phyloP scores from a whole-genome alignment of 768 basidiomycete genomes.

The Lepiota venenata region DNA sequence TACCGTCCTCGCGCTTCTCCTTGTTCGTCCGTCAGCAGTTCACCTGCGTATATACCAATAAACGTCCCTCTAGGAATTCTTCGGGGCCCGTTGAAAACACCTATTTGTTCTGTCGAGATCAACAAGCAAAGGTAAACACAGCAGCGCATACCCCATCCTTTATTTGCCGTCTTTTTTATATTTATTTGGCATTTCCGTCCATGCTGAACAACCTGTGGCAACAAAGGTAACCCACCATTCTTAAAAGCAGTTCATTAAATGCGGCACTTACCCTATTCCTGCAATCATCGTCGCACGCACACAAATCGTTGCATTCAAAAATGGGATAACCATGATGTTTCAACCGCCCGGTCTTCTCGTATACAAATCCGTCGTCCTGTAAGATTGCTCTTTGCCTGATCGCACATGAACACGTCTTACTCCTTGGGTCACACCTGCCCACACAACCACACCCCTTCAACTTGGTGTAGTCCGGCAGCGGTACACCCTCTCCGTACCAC shows the following conservation, averaged over 20 bases:
- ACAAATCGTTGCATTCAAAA: constrained; percentile 84
- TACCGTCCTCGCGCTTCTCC: constrained; percentile 67
- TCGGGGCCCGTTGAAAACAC: constrained; percentile 64
- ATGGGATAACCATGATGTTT: constrained; percentile 55
- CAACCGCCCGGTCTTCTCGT: constrained; percentile 58
- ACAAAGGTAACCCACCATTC: neutral
- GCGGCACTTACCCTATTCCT: constrained; percentile 63
- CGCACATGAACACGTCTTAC: constrained; percentile 70
- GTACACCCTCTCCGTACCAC: constrained; percentile 69
- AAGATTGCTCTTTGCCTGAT: constrained; percentile 46
- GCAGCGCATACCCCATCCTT: constrained; percentile 76
- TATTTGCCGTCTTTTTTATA: constrained; percentile 67
- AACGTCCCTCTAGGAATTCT: constrained; percentile 69
- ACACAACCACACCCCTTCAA: constrained; percentile 72
- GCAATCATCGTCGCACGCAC: constrained; percentile 79
- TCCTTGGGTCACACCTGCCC: constrained; percentile 72
- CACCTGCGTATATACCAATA: constrained; percentile 84
- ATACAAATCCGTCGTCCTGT: constrained; percentile 56
- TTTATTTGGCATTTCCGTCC: constrained; percentile 63
- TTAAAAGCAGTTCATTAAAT: neutral
- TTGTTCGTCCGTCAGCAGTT: constrained; percentile 67
- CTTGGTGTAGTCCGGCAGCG: constrained; percentile 54
- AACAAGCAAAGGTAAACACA: neutral
- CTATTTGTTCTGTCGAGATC: constrained; percentile 30
- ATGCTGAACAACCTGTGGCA: constrained; percentile 71